Percentiles rank a stretch among this genome's conserved stretches.
Evolutionary conservation across 2,329 filamentous ascomycete genomes (phyloP).

Genomic region (Colletotrichum sansevieriae): DNA sequence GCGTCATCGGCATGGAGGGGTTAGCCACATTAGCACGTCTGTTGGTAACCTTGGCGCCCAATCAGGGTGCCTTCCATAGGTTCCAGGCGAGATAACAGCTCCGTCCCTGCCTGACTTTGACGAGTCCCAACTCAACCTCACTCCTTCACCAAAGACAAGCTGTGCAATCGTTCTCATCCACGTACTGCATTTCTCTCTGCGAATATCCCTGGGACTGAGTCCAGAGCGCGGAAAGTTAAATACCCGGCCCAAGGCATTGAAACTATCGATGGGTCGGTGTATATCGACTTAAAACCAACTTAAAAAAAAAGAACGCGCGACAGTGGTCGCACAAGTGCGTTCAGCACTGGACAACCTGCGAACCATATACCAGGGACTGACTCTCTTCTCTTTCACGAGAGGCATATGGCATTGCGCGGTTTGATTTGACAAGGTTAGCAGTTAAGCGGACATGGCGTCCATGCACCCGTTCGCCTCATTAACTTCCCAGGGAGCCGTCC

Average conservation of each 20-base stretch:
- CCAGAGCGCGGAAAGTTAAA: slow-evolving; percentile 40
- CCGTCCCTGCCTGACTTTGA: neutral
- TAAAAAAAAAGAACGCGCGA: neutral
- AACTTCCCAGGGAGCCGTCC: neutral
- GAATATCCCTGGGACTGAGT: slow-evolving; percentile 4
- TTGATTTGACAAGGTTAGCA: neutral
- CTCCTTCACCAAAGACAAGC: slow-evolving; percentile 5
- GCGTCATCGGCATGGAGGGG: slow-evolving; percentile 36
- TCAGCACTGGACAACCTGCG: slow-evolving; percentile 21
- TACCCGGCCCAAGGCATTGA: slow-evolving; percentile 39
- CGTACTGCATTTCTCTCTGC: neutral
- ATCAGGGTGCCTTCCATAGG: neutral
- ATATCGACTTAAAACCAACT: neutral
- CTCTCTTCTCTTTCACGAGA: neutral
- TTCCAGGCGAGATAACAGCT: slow-evolving; percentile 7
- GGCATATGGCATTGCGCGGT: slow-evolving; percentile 5
- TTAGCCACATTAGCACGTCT: neutral
- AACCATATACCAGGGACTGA: neutral
- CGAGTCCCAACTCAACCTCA: slow-evolving; percentile 10
- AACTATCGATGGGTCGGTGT: slow-evolving; percentile 23
- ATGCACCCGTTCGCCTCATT: neutral
- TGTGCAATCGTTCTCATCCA: neutral
- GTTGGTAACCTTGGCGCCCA: too few species aligned
- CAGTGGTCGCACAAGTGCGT: neutral
- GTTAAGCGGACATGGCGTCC: neutral